Percentiles rank a stretch among this genome's conserved stretches.
Conservation (phyloP, 352 stramenopile genomes). For the Pythium periplocum region DNA sequence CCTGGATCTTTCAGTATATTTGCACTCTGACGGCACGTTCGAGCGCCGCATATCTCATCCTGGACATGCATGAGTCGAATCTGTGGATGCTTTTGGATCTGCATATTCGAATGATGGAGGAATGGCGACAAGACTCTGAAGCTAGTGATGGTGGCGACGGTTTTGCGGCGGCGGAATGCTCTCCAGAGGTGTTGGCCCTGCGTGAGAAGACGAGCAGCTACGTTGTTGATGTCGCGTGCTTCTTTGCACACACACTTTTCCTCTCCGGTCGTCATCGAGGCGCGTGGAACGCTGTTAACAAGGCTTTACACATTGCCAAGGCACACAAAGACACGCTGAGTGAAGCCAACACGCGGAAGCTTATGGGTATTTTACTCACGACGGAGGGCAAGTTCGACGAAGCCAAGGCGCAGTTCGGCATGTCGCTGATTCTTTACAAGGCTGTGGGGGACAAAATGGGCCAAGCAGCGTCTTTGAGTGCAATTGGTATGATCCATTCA, state of each 20-base stretch:
- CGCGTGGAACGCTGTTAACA: constrained; percentile 67
- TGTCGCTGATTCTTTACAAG: constrained; percentile 73
- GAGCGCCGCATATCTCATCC: constrained; percentile 69
- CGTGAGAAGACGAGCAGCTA: constrained; percentile 49
- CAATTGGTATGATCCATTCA: constrained; percentile 78
- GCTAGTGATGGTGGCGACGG: neutral
- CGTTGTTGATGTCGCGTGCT: constrained; percentile 64
- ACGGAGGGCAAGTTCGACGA: constrained; percentile 82
- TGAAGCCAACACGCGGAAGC: constrained; percentile 69
- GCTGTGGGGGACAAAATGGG: constrained; percentile 68
- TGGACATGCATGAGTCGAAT: constrained; percentile 78
- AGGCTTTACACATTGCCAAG: constrained; percentile 71
- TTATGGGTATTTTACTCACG: constrained; percentile 76
- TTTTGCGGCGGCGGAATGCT: neutral
- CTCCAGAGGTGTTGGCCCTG: constrained; percentile 12
- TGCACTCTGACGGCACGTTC: constrained; percentile 69
- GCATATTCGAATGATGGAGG: constrained; percentile 65
- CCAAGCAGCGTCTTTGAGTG: constrained; percentile 66
- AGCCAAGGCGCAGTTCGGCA: constrained; percentile 73
- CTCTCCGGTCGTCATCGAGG: constrained; percentile 66
- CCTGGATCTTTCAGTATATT: constrained; percentile 79
- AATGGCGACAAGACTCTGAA: constrained; percentile 31
- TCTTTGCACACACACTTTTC: constrained; percentile 71
- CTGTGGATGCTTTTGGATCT: constrained; percentile 78
- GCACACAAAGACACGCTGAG: constrained; percentile 58